phyloP scores from a whole-genome alignment of 257 asterid genomes.

The Scutellaria minor region DNA sequence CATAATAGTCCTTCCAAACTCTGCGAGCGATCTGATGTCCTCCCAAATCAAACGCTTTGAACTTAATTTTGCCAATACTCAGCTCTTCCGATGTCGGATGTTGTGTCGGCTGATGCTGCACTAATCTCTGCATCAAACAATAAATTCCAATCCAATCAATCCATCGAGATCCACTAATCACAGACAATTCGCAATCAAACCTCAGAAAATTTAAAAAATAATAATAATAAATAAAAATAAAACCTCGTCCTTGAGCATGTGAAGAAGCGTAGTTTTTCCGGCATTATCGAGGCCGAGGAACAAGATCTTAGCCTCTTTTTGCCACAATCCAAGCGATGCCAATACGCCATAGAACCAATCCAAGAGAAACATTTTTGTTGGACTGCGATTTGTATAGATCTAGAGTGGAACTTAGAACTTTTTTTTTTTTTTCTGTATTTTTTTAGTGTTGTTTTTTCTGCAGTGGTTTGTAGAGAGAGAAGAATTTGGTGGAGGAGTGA shows the following conservation, averaged over 20 bases:
- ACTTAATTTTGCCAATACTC: conserved; percentile 59
- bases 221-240: neutral
- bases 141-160: conserved; percentile 31
- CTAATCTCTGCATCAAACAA: conserved; percentile 47
- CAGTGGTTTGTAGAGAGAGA: conserved; percentile 24
- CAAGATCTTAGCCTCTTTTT: conserved; percentile 55
- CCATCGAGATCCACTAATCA: conserved; percentile 32
- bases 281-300: conserved; percentile 61
- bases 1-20: conserved; percentile 64
- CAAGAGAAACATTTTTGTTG: conserved; percentile 42
- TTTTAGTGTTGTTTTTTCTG: neutral
- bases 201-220: neutral
- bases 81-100: conserved; percentile 68
- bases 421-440: neutral
- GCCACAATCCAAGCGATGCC: conserved; percentile 61
- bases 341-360: conserved; percentile 61
- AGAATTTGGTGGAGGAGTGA: conserved; percentile 33
- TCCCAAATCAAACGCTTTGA: conserved; percentile 62
- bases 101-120: conserved; percentile 67
- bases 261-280: conserved; percentile 54
- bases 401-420: conserved; percentile 3
- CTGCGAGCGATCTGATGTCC: conserved; percentile 66
- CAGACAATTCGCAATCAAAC: neutral
- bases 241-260: conserved; percentile 60
- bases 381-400: conserved; percentile 35